Evolutionary conservation across 1,284 basidiomycete genomes (phyloP).

Genomic region (Hortiboletus rubellus): DNA sequence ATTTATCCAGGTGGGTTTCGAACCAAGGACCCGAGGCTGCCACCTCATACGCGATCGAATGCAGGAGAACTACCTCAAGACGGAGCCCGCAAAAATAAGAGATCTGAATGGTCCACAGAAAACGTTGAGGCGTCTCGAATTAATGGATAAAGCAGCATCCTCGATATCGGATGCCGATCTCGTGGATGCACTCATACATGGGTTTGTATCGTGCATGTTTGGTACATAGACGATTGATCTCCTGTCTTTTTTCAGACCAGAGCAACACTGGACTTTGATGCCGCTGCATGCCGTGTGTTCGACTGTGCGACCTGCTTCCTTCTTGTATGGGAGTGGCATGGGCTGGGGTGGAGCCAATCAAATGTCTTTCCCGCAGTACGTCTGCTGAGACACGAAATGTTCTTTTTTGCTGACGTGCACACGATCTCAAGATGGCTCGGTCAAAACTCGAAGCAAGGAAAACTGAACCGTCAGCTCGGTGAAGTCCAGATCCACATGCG

Average conservation of each 20-base stretch:
- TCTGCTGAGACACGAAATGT: conserved; percentile 13
- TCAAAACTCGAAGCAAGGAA: conserved; percentile 92
- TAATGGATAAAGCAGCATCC: conserved; percentile 87
- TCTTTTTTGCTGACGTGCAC: conserved; percentile 4
- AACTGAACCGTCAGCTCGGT: conserved; percentile 77
- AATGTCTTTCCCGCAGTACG: conserved; percentile 82
- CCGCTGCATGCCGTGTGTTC: conserved; percentile 92
- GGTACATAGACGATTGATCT: background rate
- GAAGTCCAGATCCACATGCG: conserved; percentile 97
- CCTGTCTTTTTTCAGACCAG: conserved; percentile 52
- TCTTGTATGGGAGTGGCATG: conserved; percentile 71
- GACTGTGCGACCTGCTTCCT: conserved; percentile 81
- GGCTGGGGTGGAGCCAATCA: conserved; percentile 68
- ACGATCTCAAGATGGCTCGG: conserved; percentile 79
- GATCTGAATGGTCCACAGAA: conserved; percentile 65
- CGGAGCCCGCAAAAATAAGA: conserved; percentile 64
- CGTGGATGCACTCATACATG: conserved; percentile 93
- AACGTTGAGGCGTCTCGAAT: conserved; percentile 68
- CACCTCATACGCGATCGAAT: conserved; percentile 2
- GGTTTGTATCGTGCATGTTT: conserved; percentile 49
- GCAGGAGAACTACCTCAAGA: conserved; percentile 91
- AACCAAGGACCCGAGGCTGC: too few species aligned
- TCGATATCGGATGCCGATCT: conserved; percentile 95
- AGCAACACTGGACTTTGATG: conserved; percentile 97
- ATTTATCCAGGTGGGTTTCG: conserved; percentile 77